Conservation (phyloP, 2,329 filamentous ascomycete genomes). For the Ceratocystis harringtonii region DNA sequence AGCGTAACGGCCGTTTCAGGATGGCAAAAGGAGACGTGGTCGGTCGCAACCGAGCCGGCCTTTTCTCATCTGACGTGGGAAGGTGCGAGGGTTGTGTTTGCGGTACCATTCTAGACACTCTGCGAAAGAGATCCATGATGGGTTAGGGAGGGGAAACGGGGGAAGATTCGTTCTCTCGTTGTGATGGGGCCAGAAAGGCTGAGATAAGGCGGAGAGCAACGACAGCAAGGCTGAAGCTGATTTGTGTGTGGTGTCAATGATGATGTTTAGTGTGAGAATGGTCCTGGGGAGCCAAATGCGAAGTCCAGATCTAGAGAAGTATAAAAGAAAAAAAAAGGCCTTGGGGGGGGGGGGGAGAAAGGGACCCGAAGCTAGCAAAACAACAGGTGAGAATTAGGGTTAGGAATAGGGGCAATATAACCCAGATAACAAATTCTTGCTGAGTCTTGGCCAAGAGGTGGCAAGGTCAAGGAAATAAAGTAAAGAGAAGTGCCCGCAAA, state of each 20-base stretch:
- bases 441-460: neutral
- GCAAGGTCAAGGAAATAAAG: too few species aligned
- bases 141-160: neutral
- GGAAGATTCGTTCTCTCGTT: neutral
- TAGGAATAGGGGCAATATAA: neutral
- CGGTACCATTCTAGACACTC: slow-evolving; percentile 37
- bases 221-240: neutral
- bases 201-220: neutral
- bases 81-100: slow-evolving; percentile 29
- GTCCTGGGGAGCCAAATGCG: neutral
- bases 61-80: slow-evolving; percentile 39
- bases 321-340: neutral
- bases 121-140: slow-evolving; percentile 43
- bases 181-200: neutral
- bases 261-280: neutral
- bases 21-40: slow-evolving; percentile 51
- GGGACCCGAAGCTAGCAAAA: neutral
- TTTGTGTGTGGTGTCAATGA: neutral
- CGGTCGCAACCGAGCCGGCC: slow-evolving; percentile 26
- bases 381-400: neutral
- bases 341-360: neutral
- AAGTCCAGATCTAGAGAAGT: neutral
- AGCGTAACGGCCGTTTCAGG: slow-evolving; percentile 69
- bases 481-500: too few species aligned
- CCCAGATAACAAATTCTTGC: neutral